These are phyloP conservation scores for Aureobasidium sp. DNA, from an alignment of 2,329 filamentous ascomycete species.

Conservation along the genomic window DNA sequence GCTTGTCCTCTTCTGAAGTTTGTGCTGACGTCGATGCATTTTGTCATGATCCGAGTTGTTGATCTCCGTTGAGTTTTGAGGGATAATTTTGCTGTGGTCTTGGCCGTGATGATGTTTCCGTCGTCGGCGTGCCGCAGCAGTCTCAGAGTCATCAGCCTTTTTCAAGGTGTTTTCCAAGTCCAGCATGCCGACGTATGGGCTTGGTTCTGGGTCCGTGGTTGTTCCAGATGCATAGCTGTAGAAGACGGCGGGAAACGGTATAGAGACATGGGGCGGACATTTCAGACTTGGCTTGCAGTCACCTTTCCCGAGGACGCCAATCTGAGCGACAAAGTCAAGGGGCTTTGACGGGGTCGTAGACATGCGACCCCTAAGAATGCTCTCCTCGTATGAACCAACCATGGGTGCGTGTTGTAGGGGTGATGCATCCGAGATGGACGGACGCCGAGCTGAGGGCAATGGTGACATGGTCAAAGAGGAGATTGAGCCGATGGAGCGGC, in stretches of 20 bases:
- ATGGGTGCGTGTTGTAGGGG: constrained; percentile 84
- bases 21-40: background rate
- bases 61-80: background rate
- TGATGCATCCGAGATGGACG: constrained; percentile 68
- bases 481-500: constrained; percentile 62
- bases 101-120: background rate
- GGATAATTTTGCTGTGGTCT: background rate
- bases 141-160: constrained; percentile 16
- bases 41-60: background rate
- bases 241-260: constrained; percentile 90
- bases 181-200: constrained; percentile 89
- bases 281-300: constrained; percentile 78
- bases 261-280: constrained; percentile 81
- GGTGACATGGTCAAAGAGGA: constrained; percentile 37
- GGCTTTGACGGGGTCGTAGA: constrained; percentile 91
- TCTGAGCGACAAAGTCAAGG: constrained; percentile 86
- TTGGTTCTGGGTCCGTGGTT: constrained; percentile 69
- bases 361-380: constrained; percentile 89
- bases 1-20: constrained; percentile 33
- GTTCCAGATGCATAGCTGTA: constrained; percentile 79
- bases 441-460: constrained; percentile 48
- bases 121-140: constrained; percentile 25
- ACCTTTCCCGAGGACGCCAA: constrained; percentile 82
- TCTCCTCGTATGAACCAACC: constrained; percentile 97
- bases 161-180: constrained; percentile 76